Conservation (phyloP, 805 yeast species). For the Wickerhamiella dianesei region DNA sequence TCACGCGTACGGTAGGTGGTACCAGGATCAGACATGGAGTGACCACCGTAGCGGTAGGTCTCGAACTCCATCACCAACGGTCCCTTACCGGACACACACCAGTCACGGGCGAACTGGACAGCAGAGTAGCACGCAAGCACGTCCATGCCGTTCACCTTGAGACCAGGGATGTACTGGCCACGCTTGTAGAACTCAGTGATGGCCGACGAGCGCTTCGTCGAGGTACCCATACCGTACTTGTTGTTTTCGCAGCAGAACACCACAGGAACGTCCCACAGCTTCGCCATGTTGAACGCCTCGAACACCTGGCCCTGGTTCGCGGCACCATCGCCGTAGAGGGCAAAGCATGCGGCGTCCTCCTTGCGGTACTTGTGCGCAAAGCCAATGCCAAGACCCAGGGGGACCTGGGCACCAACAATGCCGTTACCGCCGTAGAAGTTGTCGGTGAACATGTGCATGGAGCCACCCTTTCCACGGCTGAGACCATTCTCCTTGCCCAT, state of each 20-base stretch:
- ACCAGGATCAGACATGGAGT: slow-evolving; percentile 99
- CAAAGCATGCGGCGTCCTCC: slow-evolving; percentile 61
- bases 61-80: slow-evolving; percentile 94
- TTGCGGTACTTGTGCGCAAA: slow-evolving; percentile 92
- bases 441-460: slow-evolving; percentile 95
- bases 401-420: slow-evolving; percentile 98
- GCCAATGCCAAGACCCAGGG: slow-evolving; percentile 96
- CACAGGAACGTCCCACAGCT: slow-evolving; percentile 92
- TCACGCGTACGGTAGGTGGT: slow-evolving; percentile 99
- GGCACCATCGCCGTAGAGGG: slow-evolving; percentile 98
- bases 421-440: slow-evolving; percentile 99
- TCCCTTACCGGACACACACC: slow-evolving; percentile 87
- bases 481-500: slow-evolving; percentile 96
- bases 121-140: slow-evolving; percentile 90
- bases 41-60: slow-evolving; percentile 99
- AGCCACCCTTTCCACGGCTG: slow-evolving; percentile 96
- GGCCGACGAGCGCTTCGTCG: slow-evolving; percentile 95
- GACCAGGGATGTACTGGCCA: slow-evolving; percentile 98
- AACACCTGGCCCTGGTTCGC: slow-evolving; percentile 99
- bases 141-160: slow-evolving; percentile 98
- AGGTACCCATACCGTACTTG: slow-evolving; percentile 99
- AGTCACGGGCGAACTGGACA: slow-evolving; percentile 92
- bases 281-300: slow-evolving; percentile 97
- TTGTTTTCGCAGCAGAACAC: slow-evolving; percentile 95
- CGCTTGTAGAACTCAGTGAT: slow-evolving; percentile 94